phyloP scores from a whole-genome alignment of 345 rosid genomes.

The Balakata baccata region DNA sequence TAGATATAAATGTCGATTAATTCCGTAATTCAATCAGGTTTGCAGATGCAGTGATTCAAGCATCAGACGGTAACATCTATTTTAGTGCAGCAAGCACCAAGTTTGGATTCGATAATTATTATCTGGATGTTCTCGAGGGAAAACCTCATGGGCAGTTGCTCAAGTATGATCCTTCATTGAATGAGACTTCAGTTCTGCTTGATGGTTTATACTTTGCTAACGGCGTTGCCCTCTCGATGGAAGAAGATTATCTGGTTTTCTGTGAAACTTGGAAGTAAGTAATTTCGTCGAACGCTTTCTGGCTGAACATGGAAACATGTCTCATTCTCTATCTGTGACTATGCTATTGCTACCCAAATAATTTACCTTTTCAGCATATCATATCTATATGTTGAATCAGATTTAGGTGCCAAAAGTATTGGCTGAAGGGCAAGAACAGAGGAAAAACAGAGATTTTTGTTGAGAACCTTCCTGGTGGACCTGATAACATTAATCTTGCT shows the following conservation, averaged over 20 bases:
- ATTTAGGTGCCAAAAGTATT: constrained; percentile 43
- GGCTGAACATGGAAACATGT: too few relatives aligned
- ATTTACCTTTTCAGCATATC: too few relatives aligned
- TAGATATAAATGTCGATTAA: too few relatives aligned
- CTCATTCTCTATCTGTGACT: too few relatives aligned
- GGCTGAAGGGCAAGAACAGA: constrained; percentile 39
- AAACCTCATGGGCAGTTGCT: constrained; percentile 53
- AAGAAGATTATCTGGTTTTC: constrained; percentile 41
- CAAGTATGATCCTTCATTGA: constrained; percentile 40
- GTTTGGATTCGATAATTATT: constrained; percentile 33
- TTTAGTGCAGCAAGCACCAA: constrained; percentile 49
- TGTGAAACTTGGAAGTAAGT: constrained; percentile 50
- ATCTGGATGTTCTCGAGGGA: constrained; percentile 46
- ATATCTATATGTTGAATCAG: constrained; percentile 18
- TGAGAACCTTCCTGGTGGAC: constrained; percentile 47
- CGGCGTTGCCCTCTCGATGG: constrained; percentile 46
- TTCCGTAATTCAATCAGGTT: constrained; percentile 24
- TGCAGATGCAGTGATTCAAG: constrained; percentile 54
- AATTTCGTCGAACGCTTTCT: too few relatives aligned
- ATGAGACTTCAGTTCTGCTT: constrained; percentile 35
- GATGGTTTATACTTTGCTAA: constrained; percentile 41
- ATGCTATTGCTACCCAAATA: too few relatives aligned
- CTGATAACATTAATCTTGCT: constrained; percentile 55
- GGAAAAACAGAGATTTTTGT: constrained; percentile 42
- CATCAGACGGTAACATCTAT: constrained; percentile 48